Base-by-base conservation (phyloP, 208 protist genomes). In the Acanthamoeba lugdunensis region DNA sequence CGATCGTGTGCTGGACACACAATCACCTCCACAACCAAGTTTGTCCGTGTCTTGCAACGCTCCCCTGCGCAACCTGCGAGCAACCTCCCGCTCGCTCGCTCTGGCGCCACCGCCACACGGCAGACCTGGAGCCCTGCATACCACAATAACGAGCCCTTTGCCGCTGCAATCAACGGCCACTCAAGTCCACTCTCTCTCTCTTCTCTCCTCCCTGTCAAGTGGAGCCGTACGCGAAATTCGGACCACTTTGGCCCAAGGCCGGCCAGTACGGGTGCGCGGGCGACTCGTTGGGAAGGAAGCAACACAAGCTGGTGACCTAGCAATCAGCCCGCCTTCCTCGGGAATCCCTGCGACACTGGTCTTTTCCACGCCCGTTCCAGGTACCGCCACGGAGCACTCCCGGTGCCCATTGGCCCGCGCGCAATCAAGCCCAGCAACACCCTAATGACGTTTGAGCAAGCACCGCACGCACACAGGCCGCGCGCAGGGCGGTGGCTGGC, bases 261-360 rank as follows among this genome's bases (percentile, higher is more conserved):
- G 16, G 2, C 25, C 50, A 4, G 50, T 61, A 3, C 79, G n/a
- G 25, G 63, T 28, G 21, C 63, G 21, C n/a, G 50, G 79, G 79
- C 52, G 79, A 50, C 11, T 41, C 50, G 79, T 0, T 87, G 79
- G 79, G 79, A 87, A 87, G 41, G 50, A 84, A 84, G 11, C 45
- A 48, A 48, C 45, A 0, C 4, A 21, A 3, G 37, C 37, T 41
- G 79, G 79, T 82, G 73, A 54, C 79, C 63, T 63, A 87, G 79
- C 79, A 87, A 87, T 56, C 52, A 87, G 79, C 5, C 79, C 23
- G 79, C 50, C 79, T 87, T 87, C 79, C 79, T 25, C 21, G 50
- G 79, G 21, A 87, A 87, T 87, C 79, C 52, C 79, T 87, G 52
- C 50, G 79, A 45, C 14, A 48, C 33, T 16, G 25, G 37, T 4